Conservation (phyloP, 148 eudicot genomes). For the Arctostaphylos glauca region DNA sequence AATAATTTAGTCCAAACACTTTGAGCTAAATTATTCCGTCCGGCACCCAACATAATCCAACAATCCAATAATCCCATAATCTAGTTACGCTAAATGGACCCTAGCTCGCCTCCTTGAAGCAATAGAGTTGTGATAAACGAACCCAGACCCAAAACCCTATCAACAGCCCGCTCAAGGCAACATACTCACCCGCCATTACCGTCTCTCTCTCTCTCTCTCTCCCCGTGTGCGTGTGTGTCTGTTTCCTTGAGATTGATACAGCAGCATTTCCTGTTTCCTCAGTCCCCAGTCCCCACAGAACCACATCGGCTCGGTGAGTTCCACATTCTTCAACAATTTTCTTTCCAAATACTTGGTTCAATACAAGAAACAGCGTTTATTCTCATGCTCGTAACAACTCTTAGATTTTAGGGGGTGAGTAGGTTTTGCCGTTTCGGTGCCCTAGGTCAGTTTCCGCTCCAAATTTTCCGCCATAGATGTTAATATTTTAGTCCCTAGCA, state of each 20-base stretch:
- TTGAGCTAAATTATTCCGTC: too few species aligned
- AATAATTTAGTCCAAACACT: too few species aligned
- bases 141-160: neutral
- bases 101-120: too few species aligned
- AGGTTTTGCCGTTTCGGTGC: neutral
- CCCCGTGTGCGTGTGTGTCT: neutral
- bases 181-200: neutral
- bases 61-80: too few species aligned
- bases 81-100: too few species aligned
- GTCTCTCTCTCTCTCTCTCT: neutral
- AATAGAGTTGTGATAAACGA: too few species aligned
- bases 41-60: too few species aligned
- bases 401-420: constrained; percentile 9
- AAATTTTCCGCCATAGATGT: neutral
- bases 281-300: neutral
- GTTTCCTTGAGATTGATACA: neutral
- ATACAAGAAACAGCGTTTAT: neutral
- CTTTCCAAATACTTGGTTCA: neutral
- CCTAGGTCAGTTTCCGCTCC: neutral
- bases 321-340: neutral
- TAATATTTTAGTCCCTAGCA: neutral
- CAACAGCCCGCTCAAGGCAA: neutral
- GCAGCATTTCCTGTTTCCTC: neutral
- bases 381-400: neutral
- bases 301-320: constrained; percentile 4